These are phyloP conservation scores for Periconia sp. DNA, from an alignment of 2,329 filamentous ascomycete species.

Conservation along the genomic window DNA sequence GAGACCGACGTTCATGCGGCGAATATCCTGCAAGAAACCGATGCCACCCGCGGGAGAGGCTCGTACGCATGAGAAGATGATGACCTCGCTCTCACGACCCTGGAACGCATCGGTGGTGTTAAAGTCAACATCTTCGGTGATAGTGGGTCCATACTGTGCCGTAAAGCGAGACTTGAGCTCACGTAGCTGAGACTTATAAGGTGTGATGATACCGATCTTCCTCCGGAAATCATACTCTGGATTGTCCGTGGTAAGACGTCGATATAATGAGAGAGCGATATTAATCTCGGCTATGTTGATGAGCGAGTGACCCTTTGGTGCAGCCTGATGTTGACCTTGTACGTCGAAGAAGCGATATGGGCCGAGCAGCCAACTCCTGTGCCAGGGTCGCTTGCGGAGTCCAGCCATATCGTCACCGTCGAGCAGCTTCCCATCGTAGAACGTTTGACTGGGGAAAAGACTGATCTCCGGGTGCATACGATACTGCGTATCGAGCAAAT, in stretches of 20 bases:
- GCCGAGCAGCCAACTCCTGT: conserved; percentile 77
- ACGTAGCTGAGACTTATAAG: conserved; percentile 91
- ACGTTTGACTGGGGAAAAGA: conserved; percentile 84
- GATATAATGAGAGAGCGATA: conserved; percentile 84
- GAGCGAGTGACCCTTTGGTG: conserved; percentile 84
- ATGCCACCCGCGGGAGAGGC: conserved; percentile 92
- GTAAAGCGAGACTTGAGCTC: conserved; percentile 79
- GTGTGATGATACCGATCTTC: conserved; percentile 96
- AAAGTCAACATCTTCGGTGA: conserved; percentile 86
- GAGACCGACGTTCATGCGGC: conserved; percentile 98
- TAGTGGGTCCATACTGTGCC: conserved; percentile 72
- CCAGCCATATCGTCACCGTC: conserved; percentile 84
- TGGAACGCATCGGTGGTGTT: conserved; percentile 99
- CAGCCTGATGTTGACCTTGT: conserved; percentile 80
- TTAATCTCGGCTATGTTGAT: conserved; percentile 88
- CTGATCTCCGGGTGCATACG: conserved; percentile 99
- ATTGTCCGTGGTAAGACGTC: conserved; percentile 76
- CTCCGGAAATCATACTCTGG: conserved; percentile 72
- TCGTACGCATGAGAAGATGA: conserved; percentile 98
- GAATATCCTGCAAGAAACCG: conserved; percentile 96
- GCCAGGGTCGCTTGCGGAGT: conserved; percentile 83
- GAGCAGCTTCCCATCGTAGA: conserved; percentile 87
- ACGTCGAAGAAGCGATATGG: conserved; percentile 99
- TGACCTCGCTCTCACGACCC: conserved; percentile 94
- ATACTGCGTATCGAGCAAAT: conserved; percentile 96